Conservation (phyloP, 73 alveolate species). For the Symbiodinium natans region DNA sequence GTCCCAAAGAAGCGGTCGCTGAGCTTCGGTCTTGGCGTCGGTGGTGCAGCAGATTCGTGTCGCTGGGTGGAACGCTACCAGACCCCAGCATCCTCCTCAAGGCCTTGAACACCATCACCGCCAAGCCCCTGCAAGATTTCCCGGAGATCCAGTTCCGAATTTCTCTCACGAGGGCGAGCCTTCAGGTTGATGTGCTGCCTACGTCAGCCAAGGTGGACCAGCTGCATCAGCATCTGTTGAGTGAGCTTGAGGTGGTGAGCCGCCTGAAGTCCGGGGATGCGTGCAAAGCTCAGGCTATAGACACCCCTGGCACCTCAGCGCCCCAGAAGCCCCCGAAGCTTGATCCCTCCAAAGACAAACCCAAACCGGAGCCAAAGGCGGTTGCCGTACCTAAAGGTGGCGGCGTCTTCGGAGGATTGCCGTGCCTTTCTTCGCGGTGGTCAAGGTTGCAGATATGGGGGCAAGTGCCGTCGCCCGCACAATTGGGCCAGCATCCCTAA, state of each 20-base stretch:
- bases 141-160: neutral
- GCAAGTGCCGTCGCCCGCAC: too few relatives aligned
- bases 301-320: too few relatives aligned
- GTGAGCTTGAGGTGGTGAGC: neutral
- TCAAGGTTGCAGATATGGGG: too few relatives aligned
- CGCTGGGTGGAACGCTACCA: neutral
- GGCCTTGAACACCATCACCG: neutral
- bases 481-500: too few relatives aligned
- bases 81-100: neutral
- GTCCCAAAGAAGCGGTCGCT: neutral
- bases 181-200: neutral
- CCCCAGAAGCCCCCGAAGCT: too few relatives aligned
- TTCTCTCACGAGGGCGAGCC: neutral
- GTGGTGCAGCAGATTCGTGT: neutral
- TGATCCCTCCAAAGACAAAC: too few relatives aligned
- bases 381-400: too few relatives aligned
- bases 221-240: neutral
- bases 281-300: too few relatives aligned
- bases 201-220: neutral
- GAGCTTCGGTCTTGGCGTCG: neutral
- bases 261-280: too few relatives aligned
- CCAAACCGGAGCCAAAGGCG: too few relatives aligned
- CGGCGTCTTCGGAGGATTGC: too few relatives aligned
- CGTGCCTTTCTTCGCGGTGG: too few relatives aligned
- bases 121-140: neutral